phyloP scores from a whole-genome alignment of 2,329 filamentous ascomycete species.

The Penicillium sp. region DNA sequence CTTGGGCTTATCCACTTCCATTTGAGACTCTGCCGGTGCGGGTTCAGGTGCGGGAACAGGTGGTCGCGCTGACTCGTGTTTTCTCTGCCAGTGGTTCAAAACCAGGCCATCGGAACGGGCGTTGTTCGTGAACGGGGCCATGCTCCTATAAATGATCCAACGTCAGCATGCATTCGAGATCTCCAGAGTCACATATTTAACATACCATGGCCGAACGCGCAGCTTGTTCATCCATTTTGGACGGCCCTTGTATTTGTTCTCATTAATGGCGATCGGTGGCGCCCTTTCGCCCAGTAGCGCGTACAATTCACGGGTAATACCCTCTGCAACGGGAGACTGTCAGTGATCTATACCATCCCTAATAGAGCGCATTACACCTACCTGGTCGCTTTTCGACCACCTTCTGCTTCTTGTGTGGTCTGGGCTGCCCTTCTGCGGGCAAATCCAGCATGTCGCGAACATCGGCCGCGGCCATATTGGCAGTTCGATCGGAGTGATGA shows the following conservation, averaged over 20 bases:
- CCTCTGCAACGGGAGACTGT: conserved; percentile 35
- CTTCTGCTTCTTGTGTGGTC: conserved; percentile 74
- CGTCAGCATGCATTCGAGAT: conserved; percentile 48
- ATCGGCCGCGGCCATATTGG: conserved; percentile 70
- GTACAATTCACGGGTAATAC: conserved; percentile 51
- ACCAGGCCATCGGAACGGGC: conserved; percentile 70
- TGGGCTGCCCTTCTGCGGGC: conserved; percentile 57
- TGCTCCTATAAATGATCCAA: conserved; percentile 59
- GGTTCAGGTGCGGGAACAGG: conserved; percentile 10
- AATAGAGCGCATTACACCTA: conserved; percentile 33
- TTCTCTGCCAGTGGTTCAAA: conserved; percentile 77
- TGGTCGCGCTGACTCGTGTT: conserved; percentile 48
- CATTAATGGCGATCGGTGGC: conserved; percentile 52
- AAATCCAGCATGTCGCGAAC: conserved; percentile 86
- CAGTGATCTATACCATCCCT: not conserved
- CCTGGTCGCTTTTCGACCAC: conserved; percentile 57
- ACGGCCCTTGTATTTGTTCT: conserved; percentile 53
- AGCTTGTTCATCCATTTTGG: conserved; percentile 48
- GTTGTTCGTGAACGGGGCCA: conserved; percentile 71
- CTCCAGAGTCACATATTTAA: conserved; percentile 48
- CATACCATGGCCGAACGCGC: conserved; percentile 45
- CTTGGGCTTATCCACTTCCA: conserved; percentile 41
- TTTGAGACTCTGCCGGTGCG: conserved; percentile 36
- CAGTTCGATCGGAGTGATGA: conserved; percentile 11
- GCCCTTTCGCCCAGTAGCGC: conserved; percentile 52